These are phyloP conservation scores for Pulicaria dysenterica DNA, from an alignment of 129 eudicot species.

Conservation along the genomic window DNA sequence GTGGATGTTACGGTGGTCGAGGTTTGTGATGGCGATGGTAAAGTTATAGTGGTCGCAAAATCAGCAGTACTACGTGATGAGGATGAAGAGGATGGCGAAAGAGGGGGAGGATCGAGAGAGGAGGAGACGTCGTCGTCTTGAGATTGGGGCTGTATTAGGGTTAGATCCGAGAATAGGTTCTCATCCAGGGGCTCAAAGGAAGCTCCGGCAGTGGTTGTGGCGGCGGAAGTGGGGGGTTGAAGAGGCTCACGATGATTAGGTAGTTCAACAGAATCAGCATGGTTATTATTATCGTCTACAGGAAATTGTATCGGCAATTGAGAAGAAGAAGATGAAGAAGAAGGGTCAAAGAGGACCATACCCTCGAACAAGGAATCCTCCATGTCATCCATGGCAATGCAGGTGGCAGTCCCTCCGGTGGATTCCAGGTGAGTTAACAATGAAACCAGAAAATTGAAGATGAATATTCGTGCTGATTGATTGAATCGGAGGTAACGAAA, in stretches of 20 bases:
- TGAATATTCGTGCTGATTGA: not conserved
- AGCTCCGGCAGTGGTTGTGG: constrained; percentile 26
- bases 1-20: constrained; percentile 13
- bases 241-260: constrained; percentile 28
- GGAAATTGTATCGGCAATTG: constrained; percentile 22
- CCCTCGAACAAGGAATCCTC: constrained; percentile 78
- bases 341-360: constrained; percentile 57
- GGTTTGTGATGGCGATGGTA: constrained; percentile 21
- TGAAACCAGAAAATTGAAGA: constrained; percentile 1
- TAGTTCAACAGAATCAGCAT: constrained; percentile 20
- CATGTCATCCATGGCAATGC: constrained; percentile 35
- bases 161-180: constrained; percentile 72
- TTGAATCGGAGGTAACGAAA: not conserved
- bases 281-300: not conserved
- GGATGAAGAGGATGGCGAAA: constrained; percentile 33
- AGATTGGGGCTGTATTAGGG: constrained; percentile 44
- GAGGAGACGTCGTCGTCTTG: constrained; percentile 26
- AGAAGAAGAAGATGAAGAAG: constrained; percentile 25
- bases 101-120: constrained; percentile 33
- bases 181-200: constrained; percentile 60
- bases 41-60: constrained; percentile 9
- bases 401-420: constrained; percentile 18
- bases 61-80: constrained; percentile 36
- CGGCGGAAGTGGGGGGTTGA: constrained; percentile 27
- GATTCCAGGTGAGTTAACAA: not conserved